Evolutionary conservation across 768 basidiomycete genomes (phyloP).

Genomic region (Leccinum aurantiacum): DNA sequence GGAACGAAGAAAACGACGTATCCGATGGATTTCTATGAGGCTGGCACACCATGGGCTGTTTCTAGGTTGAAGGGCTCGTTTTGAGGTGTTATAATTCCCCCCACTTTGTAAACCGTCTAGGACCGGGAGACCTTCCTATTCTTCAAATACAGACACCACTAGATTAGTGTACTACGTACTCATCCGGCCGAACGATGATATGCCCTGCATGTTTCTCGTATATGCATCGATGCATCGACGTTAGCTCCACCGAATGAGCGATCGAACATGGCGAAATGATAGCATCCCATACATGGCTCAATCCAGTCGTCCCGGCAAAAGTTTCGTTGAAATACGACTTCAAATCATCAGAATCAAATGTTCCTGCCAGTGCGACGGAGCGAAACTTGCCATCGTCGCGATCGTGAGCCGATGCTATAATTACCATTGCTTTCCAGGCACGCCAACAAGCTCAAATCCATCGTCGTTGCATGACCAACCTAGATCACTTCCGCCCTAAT

Average conservation of each 20-base stretch:
- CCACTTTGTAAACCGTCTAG: not conserved
- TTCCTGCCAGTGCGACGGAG: slow-evolving; percentile 19
- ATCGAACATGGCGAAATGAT: too few relatives aligned
- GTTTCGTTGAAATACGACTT: slow-evolving; percentile 15
- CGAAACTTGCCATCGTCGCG: not conserved
- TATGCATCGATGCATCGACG: too few relatives aligned
- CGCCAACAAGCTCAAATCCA: too few relatives aligned
- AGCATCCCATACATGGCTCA: too few relatives aligned
- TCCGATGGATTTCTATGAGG: slow-evolving; percentile 96
- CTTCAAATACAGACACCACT: too few relatives aligned
- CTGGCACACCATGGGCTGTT: slow-evolving; percentile 73
- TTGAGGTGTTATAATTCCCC: slow-evolving; percentile 10
- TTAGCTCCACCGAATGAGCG: too few relatives aligned
- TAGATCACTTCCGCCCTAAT: slow-evolving; percentile 15
- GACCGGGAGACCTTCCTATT: not conserved
- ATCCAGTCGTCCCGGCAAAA: slow-evolving; percentile 14
- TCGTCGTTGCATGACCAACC: too few relatives aligned
- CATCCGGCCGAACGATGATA: too few relatives aligned
- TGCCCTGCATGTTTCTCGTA: too few relatives aligned
- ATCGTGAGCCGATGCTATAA: too few relatives aligned
- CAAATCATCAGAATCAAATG: slow-evolving; percentile 8
- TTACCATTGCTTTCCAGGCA: too few relatives aligned
- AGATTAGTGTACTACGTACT: too few relatives aligned
- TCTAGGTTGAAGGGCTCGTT: slow-evolving; percentile 59
- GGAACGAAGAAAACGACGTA: slow-evolving; percentile 61